Evolutionary conservation across 331 rosid species (phyloP), one percentile per base, ranked within the genome.

Genomic region (Malus hybrid): DNA sequence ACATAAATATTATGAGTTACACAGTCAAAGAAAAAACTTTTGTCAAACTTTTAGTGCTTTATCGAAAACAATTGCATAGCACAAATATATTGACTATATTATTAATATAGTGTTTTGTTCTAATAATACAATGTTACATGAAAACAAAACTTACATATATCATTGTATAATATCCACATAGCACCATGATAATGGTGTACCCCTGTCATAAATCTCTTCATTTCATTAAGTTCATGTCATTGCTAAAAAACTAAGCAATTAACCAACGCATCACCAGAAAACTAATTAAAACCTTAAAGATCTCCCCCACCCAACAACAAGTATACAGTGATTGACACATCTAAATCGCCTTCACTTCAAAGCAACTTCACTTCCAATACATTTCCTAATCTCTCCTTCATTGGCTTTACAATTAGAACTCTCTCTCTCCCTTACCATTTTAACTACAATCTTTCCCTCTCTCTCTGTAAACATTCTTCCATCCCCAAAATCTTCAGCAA

Each of bases 361-460:
- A 85, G 88, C 39, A 84, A 89, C 27, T 54, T 5, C 18, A 18
- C 16, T 65, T 27, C 24, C 20, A 76, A 75, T 67, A 79, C 80
- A 67, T 64, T 78, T 80, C 83, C 61, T 27, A 24, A 3, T 69
- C 56, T 24, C 48, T 36, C 66, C 42, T 36, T 33, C 56, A 81
- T 76, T 60, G 54, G 42, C 65, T 32, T 4, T 16, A 18, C 33
- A 10, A n/a, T 59, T 20, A 59, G 65, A 18, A 60, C 32, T 29
- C 13, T 13, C 22, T 61, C 48, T 48, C 57, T 31, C 7, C 71
- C 4, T 76, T 62, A 75, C 80, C 69, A 54, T 14, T 59, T 42
- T 52, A 76, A 57, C 78, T 10, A 70, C 31, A 2, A 15, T 5
- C 65, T 55, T 18, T 20, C 82, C 54, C 46, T 52, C 56, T 50